phyloP scores from a whole-genome alignment of 2,329 filamentous ascomycete genomes.

The Xylariaceae sp. region DNA sequence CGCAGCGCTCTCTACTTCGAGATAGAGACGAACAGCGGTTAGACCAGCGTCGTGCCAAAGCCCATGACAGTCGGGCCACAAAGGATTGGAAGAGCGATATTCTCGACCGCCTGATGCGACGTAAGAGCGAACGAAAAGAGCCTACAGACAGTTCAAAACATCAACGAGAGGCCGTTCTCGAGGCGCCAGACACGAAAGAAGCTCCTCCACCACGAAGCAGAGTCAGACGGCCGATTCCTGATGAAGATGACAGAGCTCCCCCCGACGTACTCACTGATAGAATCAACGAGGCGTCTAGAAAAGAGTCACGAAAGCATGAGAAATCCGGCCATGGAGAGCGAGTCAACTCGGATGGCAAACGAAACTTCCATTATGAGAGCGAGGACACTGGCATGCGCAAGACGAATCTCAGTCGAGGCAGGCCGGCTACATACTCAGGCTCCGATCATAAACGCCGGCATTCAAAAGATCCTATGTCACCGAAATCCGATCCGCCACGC shows the following conservation, averaged over 20 bases:
- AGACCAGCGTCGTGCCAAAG: slow-evolving; percentile 6
- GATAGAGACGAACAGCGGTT: too few species aligned
- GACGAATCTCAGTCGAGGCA: too few species aligned
- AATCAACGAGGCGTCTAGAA: slow-evolving; percentile 21
- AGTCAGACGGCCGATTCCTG: slow-evolving; percentile 7
- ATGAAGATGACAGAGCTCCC: slow-evolving; percentile 15
- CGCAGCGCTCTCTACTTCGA: slow-evolving; percentile 21
- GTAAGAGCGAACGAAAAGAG: too few species aligned
- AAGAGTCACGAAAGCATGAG: slow-evolving; percentile 5
- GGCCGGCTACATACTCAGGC: too few species aligned
- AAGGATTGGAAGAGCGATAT: slow-evolving; percentile 29
- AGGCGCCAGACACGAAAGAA: slow-evolving; percentile 10
- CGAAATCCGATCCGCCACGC: too few species aligned
- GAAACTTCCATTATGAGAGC: slow-evolving; percentile 5
- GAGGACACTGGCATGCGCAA: slow-evolving; percentile 10
- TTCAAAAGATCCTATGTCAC: too few species aligned
- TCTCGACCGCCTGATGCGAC: too few species aligned
- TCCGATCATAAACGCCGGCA: too few species aligned
- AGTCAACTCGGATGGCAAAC: slow-evolving; percentile 2
- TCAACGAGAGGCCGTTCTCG: slow-evolving; percentile 16
- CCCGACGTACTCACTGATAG: slow-evolving; percentile 23
- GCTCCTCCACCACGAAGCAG: slow-evolving; percentile 8
- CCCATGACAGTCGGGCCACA: slow-evolving; percentile 5
- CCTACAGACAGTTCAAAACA: too few species aligned
- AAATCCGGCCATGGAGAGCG: slow-evolving; percentile 1